phyloP scores from a whole-genome alignment of 2,329 filamentous ascomycete genomes.

The Aspergillus versicolor region DNA sequence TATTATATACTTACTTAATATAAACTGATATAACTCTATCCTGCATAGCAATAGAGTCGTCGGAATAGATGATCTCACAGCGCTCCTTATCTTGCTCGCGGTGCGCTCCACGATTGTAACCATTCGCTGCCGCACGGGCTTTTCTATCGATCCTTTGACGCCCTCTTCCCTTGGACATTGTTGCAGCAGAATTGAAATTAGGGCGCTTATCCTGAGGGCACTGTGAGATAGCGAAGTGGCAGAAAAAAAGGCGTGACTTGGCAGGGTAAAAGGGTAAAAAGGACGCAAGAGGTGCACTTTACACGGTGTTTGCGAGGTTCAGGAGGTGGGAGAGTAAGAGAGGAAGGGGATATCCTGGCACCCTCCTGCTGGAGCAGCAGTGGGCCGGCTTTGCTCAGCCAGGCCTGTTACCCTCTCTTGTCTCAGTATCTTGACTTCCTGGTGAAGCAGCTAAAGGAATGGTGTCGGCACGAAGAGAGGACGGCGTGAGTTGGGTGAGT shows the following conservation, averaged over 20 bases:
- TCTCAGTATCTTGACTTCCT: conserved; percentile 1
- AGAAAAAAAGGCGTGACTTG: background rate
- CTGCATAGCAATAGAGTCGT: conserved; percentile 7
- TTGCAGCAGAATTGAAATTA: background rate
- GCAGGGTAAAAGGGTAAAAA: background rate
- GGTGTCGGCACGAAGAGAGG: conserved; percentile 8
- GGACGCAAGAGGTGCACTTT: background rate
- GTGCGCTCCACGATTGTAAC: conserved; percentile 11
- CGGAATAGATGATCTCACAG: conserved; percentile 10
- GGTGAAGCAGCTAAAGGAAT: conserved; percentile 8
- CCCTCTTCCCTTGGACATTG: conserved; percentile 1
- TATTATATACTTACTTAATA: conserved; percentile 10
- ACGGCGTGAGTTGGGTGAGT: background rate
- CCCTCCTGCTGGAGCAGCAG: background rate
- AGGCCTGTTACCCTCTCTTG: background rate
- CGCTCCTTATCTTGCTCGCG: conserved; percentile 10
- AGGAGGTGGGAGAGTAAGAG: conserved; percentile 6
- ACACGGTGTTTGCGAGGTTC: background rate
- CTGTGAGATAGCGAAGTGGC: background rate
- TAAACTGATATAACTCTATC: conserved; percentile 13
- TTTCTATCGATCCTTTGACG: conserved; percentile 11
- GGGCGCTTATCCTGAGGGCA: background rate
- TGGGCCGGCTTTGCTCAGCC: background rate
- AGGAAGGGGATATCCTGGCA: background rate
- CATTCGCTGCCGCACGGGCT: conserved; percentile 6